Evolutionary conservation across 192 early-diverging fungal species (phyloP).

Genomic region (Borealophlyctis nickersoniae): DNA sequence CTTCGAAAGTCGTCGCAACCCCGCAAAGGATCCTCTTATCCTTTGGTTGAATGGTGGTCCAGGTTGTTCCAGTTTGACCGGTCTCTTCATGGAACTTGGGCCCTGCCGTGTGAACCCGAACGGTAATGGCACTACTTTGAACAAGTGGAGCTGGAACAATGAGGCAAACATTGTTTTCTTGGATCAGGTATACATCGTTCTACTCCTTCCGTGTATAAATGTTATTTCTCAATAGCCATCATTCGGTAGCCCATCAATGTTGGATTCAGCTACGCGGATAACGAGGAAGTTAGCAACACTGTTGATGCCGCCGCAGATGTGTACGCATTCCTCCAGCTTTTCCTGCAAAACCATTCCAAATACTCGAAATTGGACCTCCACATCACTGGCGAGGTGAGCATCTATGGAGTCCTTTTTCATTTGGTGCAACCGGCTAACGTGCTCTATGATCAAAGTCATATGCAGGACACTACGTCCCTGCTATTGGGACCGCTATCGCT

Average conservation of each 20-base stretch:
- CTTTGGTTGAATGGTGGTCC: conserved; percentile 78
- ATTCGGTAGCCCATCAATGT: conserved; percentile 88
- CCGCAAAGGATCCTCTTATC: conserved; percentile 71
- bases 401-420: no score
- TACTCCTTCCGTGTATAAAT: conserved; percentile 3
- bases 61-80: conserved; percentile 71
- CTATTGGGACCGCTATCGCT: conserved; percentile 77
- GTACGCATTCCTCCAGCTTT: conserved; percentile 89
- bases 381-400: conserved; percentile 90
- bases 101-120: conserved; percentile 82
- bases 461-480: conserved; percentile 91
- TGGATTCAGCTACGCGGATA: conserved; percentile 76
- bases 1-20: conserved; percentile 84
- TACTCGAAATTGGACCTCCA: conserved; percentile 78
- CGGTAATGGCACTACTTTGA: conserved; percentile 61
- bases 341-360: conserved; percentile 82
- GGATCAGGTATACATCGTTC: conserved; percentile 28
- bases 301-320: conserved; percentile 79
- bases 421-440: conserved; percentile 16
- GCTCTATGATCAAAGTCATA: no score
- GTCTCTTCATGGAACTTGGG: conserved; percentile 75
- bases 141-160: conserved; percentile 87
- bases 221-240: conserved; percentile 19
- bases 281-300: conserved; percentile 63
- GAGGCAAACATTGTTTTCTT: conserved; percentile 68